Conservation (phyloP, 306 rosid species). For the Cicer pinnatifidum region DNA sequence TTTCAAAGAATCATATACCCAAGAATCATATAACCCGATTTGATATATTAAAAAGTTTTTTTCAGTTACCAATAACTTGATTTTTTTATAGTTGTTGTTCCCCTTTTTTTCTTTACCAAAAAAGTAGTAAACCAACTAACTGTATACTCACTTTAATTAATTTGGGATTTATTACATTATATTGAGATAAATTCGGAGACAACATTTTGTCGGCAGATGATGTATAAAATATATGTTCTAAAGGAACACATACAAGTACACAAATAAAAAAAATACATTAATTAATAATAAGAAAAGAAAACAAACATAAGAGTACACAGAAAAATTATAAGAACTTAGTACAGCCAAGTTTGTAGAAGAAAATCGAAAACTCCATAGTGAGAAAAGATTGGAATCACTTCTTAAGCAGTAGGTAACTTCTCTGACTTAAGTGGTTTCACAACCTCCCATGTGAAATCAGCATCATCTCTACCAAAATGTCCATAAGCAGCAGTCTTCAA, state of each 20-base stretch:
- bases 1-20: too few relatives aligned
- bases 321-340: constrained; percentile 30
- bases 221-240: constrained; percentile 9
- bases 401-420: constrained; percentile 59
- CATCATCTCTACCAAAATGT: constrained; percentile 56
- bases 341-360: constrained; percentile 34
- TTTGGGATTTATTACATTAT: constrained; percentile 7
- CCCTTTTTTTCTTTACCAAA: too few relatives aligned
- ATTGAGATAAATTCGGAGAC: neutral
- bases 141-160: constrained; percentile 1
- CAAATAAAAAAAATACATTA: neutral
- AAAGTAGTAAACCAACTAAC: neutral
- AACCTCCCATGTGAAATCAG: constrained; percentile 67
- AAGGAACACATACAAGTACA: constrained; percentile 19
- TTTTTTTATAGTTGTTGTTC: too few relatives aligned
- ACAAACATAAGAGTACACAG: neutral
- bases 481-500: constrained; percentile 63
- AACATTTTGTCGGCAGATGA: constrained; percentile 17
- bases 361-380: constrained; percentile 27
- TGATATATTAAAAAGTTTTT: too few relatives aligned
- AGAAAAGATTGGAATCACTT: constrained; percentile 19
- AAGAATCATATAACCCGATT: too few relatives aligned
- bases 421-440: constrained; percentile 66
- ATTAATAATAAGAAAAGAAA: constrained; percentile 1
- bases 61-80: too few relatives aligned